Base-by-base conservation (phyloP, 2,329 filamentous ascomycete genomes). In the Penicillium rolfsii region DNA sequence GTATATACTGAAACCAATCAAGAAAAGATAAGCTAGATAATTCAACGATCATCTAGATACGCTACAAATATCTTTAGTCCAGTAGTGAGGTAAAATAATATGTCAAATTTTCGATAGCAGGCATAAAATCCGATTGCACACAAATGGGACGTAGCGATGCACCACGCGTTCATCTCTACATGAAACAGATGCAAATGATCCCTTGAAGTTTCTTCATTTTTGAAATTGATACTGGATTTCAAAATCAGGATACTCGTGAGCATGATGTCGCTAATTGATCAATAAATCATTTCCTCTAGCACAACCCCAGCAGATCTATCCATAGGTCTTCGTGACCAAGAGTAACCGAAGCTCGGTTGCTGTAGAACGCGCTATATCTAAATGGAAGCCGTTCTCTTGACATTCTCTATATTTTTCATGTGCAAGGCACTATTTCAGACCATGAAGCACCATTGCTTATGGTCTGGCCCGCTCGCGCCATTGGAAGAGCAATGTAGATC, bases 91-190 rank as follows among this genome's bases (percentile, higher is more conserved):
- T 19, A 19, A 19, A 1, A 19, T 19, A 19, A 19, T 19, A 19
- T 19, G 19, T 1, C 19, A 19, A 19, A 19, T 19, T 19, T 19
- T 19, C 19, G 19, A 19, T 1, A 22, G 19, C 19, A 22, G 19
- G 19, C 19, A 22, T 22, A 22, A 22, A 22, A 22, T 22, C 19
- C 19, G 19, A 22, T 22, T 22, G 19, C 19, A 22, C 19, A 22
- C 19, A 22, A 22, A 22, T 22, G 19, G 28, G 46, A 19, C 28
- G n/a, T 50, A 28, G 26, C 46, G 14, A 35, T 8, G 46, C 28
- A 50, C 46, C 30, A 35, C 30, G 30, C 48, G 48, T 50, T 50
- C 48, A 35, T 35, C 48, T 35, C 48, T n/a, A 50, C 48, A 35
- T n/a, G 26, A 14, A 5, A 35, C n/a, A 19, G 9, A 22, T 7